Evolutionary conservation across 306 rosid genomes (phyloP).

Genomic region (Inga laurina): DNA sequence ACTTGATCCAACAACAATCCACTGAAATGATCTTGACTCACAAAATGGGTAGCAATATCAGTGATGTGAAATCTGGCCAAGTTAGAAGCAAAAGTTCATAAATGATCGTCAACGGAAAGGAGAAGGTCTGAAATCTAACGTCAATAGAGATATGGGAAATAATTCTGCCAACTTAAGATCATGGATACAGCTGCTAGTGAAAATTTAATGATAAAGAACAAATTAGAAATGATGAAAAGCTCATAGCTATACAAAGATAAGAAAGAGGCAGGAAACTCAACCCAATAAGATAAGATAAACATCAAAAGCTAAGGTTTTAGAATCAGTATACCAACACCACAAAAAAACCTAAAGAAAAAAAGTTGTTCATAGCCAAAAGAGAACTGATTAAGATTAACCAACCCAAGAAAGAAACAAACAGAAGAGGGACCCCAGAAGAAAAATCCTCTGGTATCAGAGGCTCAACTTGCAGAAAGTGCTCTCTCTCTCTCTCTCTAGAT

Average conservation of each 20-base stretch:
- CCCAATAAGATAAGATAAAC: constrained; percentile 27
- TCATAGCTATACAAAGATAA: constrained; percentile 14
- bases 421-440: constrained; percentile 33
- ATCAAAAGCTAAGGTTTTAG: constrained; percentile 14
- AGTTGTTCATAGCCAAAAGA: constrained; percentile 5
- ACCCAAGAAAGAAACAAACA: constrained; percentile 20
- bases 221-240: not conserved
- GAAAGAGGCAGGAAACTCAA: constrained; percentile 1
- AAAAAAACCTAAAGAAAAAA: not conserved
- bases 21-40: constrained; percentile 32
- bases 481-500: not conserved
- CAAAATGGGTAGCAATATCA: constrained; percentile 36
- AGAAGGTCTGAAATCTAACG: constrained; percentile 21
- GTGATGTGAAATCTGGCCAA: constrained; percentile 34
- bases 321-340: constrained; percentile 16
- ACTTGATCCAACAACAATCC: constrained; percentile 32
- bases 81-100: constrained; percentile 16
- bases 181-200: not conserved
- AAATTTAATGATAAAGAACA: not conserved
- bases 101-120: constrained; percentile 16
- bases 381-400: not conserved
- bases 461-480: constrained; percentile 32
- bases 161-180: constrained; percentile 17
- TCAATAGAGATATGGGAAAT: constrained; percentile 9
- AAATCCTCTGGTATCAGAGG: constrained; percentile 32